Base-by-base conservation (phyloP, 768 basidiomycete genomes). In the Steccherinum ochraceum region DNA sequence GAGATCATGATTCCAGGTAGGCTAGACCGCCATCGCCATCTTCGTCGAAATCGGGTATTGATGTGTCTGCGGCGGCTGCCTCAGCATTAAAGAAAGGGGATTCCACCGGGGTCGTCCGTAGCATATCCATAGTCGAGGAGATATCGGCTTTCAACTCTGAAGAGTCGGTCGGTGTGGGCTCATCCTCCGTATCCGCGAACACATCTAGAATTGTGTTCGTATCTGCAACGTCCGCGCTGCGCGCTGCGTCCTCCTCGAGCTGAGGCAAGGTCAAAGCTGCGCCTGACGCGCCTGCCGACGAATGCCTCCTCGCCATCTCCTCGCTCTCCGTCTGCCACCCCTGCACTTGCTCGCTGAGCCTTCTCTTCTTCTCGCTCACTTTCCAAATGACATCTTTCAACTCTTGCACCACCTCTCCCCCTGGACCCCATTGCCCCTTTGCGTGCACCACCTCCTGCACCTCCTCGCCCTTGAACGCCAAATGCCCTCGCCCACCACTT, bases 371-470 rank as follows among this genome's bases (percentile, higher is more conserved):
- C 67, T 90, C 85, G 25, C 87, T 78, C 7, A 91, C 89, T 64
- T 89, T 85, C 86, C 85, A 88, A 24, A 91, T 91, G 11, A 91
- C 88, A 58, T 90, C 89, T 64, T 86, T 88, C 55, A 91, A 70
- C 64, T 91, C 89, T 63, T 88, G 81, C 4, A 91, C 86, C 27
- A 91, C 87, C 54, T 90, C 89, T 1, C 81, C 83, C 3, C 81
- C 79, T 5, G 85, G 87, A 0, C 85, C 86, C 83, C 84, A 83
- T 51, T 71, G 69, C 64, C 78, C 81, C 35, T 64, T 59, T 18
- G 10, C 18, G 5, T 56, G 54, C 12, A 49, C 45, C 43, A 44
- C 50, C 27, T 51, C 52, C 52, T 59, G 55, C 42, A 58, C 45
- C 13, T 39, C 48, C 51, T 26, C 54, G 45, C 49, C 46, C 41